Base-by-base conservation (phyloP, 805 yeast species). In the Candida lessepsii region DNA sequence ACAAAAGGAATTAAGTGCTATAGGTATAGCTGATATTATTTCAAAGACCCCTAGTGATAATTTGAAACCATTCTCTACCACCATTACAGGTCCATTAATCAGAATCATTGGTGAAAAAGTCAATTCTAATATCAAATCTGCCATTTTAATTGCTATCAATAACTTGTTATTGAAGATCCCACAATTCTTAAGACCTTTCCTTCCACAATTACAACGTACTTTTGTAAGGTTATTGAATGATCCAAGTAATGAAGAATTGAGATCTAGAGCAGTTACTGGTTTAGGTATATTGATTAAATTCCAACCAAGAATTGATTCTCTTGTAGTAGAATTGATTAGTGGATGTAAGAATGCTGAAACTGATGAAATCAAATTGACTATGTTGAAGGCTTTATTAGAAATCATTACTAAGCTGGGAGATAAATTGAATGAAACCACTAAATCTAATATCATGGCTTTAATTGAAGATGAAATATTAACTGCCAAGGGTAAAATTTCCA, bases 51-150 rank as follows among this genome's bases (percentile, higher is more conserved):
- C 93, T 15, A 81, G 93, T n/a, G 71, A 77, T 9, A 80, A 76
- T 44, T 76, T 93, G 63, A 86, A 81, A 61, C 86, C 96, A 24
- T 86, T 82, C 63, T 96, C 95, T 16, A 91, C 98, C 7, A 80
- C 81, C 19, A 87, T 95, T 48, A 90, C 96, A 19, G 99, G 99
- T 66, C 99, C 99, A 28, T 75, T 93, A 57, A 93, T 93, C 65
- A 88, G 99, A 73, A 96, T 91, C 41, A 86, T 91, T 57, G 99
- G 99, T 56, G 99, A 93, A 63, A 81, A 96, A 62, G 91, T 87
- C 50, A 77, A 83, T 13, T 76, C 95, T 46, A 96, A 89, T 51
- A 87, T 93, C 52, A 93, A 93, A 71, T 83, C 96, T 26, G 96
- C 96, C n/a, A 91, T 95, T 51, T 72, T 93, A 55, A 73, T 75